Base-by-base conservation (phyloP, 2,329 filamentous ascomycete species). In the Trichoderma breve region DNA sequence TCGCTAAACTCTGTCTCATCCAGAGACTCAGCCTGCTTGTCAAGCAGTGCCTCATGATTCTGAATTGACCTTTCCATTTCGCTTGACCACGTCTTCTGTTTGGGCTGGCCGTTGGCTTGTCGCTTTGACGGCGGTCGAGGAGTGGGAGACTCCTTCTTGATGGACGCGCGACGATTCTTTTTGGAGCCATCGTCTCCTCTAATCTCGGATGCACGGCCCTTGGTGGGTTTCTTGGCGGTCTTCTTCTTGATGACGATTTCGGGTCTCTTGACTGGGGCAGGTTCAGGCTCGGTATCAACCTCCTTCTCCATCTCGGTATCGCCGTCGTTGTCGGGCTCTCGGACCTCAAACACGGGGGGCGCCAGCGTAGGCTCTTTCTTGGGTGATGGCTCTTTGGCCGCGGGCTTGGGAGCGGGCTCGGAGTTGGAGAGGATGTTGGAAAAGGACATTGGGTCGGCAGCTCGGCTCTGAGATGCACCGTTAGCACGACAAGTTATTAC, bases 361-460 rank as follows among this genome's bases (percentile, higher is more conserved):
- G 78, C 73, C 26, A 72, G 63, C 66, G 76, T 74, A 39, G 73
- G 74, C 34, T 72, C 73, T n/a, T 60, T 73, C 30, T 76, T 75
- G 21, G 73, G 67, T 36, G 74, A 72, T 32, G 70, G 75, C n/a
- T 15, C 47, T 32, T 47, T 36, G 6, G 58, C 43, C 4, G 84
- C 86, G 8, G 87, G 85, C 73, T 86, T 86, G 3, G 86, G 84
- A 51, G 89, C 86, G 68, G 92, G 90, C 71, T 94, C 91, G 70
- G 92, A 87, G 75, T 89, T 94, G 4, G 94, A 95, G 57, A 98
- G 90, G 73, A 98, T 97, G 80, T 95, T 98, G 75, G 94, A 96
- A 79, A 98, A 96, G 6, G 95, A 96, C 95, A 98, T 98, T 68
- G 95, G 92, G 80, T 97, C 93, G 72, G 92, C 91, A 53, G 91